A percentile compares a stretch with the other conserved stretches of the same genome.
Evolutionary conservation across 2,329 filamentous ascomycete species (phyloP).

Genomic region (Chrysosporium keratinophilum): DNA sequence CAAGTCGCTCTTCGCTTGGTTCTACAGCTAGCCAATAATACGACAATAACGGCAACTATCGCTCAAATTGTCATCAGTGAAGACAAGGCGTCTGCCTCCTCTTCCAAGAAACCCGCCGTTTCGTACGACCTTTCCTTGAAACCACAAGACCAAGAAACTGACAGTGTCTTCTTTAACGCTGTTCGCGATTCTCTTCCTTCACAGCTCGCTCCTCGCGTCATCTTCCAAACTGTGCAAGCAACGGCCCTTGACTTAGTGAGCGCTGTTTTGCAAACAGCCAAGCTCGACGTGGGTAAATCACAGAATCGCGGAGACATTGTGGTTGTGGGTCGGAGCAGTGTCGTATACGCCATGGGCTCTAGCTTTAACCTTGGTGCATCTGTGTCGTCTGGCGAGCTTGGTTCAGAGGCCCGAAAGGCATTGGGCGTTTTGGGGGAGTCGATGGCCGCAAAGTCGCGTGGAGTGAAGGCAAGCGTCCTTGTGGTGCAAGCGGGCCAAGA

Average conservation of each 20-base stretch:
- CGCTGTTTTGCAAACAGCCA: slow-evolving; percentile 45
- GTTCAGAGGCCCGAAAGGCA: slow-evolving; percentile 23
- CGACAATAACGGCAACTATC: slow-evolving; percentile 67
- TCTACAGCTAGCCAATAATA: slow-evolving; percentile 71
- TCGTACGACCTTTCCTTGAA: slow-evolving; percentile 5
- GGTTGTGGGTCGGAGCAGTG: slow-evolving; percentile 38
- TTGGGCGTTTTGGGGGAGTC: slow-evolving; percentile 30
- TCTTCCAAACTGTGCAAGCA: slow-evolving; percentile 39
- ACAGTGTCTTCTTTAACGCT: slow-evolving; percentile 47
- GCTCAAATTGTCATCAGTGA: slow-evolving; percentile 44
- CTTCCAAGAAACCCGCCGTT: slow-evolving; percentile 1
- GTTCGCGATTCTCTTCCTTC: slow-evolving; percentile 47
- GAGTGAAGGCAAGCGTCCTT: slow-evolving; percentile 56
- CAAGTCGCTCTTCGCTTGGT: slow-evolving; percentile 67
- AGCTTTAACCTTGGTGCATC: slow-evolving; percentile 8
- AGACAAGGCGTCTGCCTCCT: slow-evolving; percentile 8
- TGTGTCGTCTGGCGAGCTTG: slow-evolving; percentile 31
- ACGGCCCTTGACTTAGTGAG: slow-evolving; percentile 32
- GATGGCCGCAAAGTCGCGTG: slow-evolving; percentile 46
- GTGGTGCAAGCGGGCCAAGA: slow-evolving; percentile 51
- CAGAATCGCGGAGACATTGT: slow-evolving; percentile 62
- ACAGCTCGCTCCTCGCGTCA: slow-evolving; percentile 44
- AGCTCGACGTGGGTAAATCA: slow-evolving; percentile 49
- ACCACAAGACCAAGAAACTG: slow-evolving; percentile 30
- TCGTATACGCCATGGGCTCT: slow-evolving; percentile 9